phyloP scores from a whole-genome alignment of 257 asterid species.

The Forsythia suspensa region DNA sequence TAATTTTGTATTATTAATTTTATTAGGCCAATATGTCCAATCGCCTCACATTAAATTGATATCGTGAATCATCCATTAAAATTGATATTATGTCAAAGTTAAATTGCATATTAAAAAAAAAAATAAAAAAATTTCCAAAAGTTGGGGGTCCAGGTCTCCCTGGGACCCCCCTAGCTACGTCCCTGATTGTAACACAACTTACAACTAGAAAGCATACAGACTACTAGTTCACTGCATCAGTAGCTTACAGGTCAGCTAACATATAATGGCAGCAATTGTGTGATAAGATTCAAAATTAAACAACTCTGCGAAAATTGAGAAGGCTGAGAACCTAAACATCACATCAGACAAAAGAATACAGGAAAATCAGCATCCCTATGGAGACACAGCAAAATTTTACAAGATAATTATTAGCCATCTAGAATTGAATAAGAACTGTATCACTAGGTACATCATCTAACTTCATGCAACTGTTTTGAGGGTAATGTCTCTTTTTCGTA shows the following conservation, averaged over 20 bases:
- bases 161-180: too few relatives aligned
- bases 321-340: not conserved
- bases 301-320: not conserved
- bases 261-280: not conserved
- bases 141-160: too few relatives aligned
- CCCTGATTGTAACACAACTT: not conserved
- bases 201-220: not conserved
- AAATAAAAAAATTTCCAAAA: too few relatives aligned
- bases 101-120: too few relatives aligned
- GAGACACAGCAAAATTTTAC: not conserved
- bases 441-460: not conserved
- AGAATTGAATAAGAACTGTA: not conserved
- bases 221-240: not conserved
- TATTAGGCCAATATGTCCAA: too few relatives aligned
- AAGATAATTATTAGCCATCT: not conserved
- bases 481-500: not conserved
- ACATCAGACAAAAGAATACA: not conserved
- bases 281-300: conserved; percentile 1
- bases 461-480: not conserved
- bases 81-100: too few relatives aligned
- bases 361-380: not conserved
- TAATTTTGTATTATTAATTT: too few relatives aligned
- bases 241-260: not conserved
- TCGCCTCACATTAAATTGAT: too few relatives aligned
- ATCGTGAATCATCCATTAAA: too few relatives aligned